phyloP scores from a whole-genome alignment of 352 stramenopile genomes.

The Phytophthora rubi region DNA sequence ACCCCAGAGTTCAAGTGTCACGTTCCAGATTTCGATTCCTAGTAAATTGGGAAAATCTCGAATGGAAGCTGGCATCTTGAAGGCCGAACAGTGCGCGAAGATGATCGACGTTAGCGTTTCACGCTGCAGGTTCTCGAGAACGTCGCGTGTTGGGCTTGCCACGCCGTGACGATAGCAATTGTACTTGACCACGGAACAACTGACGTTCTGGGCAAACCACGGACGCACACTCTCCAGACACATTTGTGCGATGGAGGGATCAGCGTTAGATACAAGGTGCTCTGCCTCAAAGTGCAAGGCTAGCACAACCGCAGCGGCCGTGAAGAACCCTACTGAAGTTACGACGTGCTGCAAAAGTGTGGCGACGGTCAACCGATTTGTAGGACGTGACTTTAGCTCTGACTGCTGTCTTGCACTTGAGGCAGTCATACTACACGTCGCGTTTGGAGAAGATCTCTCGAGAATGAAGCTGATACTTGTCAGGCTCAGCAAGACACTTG shows the following conservation, averaged over 20 bases:
- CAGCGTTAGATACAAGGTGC: background rate
- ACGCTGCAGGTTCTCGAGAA: conserved; percentile 32
- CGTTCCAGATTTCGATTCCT: conserved; percentile 62
- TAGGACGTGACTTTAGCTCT: too few species aligned
- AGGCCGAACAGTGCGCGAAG: conserved; percentile 45
- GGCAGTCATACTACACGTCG: background rate
- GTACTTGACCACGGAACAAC: conserved; percentile 42
- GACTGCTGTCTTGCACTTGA: background rate
- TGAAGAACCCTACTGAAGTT: conserved; percentile 25
- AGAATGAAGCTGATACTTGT: conserved; percentile 33
- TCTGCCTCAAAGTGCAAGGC: conserved; percentile 8
- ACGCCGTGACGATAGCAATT: conserved; percentile 33
- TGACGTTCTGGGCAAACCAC: conserved; percentile 39
- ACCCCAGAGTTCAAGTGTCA: conserved; percentile 45
- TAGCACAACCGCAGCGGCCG: conserved; percentile 3
- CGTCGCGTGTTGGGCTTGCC: background rate
- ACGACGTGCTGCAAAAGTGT: conserved; percentile 11
- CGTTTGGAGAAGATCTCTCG: background rate
- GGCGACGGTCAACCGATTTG: background rate
- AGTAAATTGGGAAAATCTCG: conserved; percentile 46
- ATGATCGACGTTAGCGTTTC: conserved; percentile 30
- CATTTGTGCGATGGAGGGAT: background rate
- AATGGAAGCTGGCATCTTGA: conserved; percentile 40
- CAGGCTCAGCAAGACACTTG: conserved; percentile 36
- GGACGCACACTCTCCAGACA: conserved; percentile 35